These are phyloP conservation scores for Tolypocladium cylindrosporum DNA, from an alignment of 2,329 filamentous ascomycete species.

Conservation along the genomic window DNA sequence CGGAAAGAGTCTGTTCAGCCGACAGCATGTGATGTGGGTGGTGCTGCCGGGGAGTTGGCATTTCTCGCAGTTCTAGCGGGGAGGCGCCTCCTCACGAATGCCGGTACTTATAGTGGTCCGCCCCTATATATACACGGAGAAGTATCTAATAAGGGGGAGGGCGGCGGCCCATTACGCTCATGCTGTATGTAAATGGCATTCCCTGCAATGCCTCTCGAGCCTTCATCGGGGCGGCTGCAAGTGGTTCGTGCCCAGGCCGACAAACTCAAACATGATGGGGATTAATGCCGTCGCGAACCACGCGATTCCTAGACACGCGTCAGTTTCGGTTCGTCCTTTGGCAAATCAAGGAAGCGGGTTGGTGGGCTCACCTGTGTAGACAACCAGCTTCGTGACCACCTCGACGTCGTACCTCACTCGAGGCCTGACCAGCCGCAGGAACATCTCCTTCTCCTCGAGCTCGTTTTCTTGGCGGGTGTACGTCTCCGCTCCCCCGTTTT, in stretches of 20 bases:
- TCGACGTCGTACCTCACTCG: conserved; percentile 96
- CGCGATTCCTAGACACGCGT: conserved; percentile 53
- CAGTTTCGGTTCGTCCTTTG: conserved; percentile 4
- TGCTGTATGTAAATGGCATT: neutral
- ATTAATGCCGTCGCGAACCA: conserved; percentile 71
- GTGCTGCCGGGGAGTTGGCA: neutral
- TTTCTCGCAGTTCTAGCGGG: neutral
- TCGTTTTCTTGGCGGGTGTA: conserved; percentile 34
- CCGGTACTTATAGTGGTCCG: neutral
- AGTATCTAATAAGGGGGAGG: neutral
- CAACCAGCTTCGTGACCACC: conserved; percentile 90
- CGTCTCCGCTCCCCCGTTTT: conserved; percentile 22
- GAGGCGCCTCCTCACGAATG: neutral
- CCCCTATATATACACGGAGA: neutral
- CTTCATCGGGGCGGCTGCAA: conserved; percentile 11
- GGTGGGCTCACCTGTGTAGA: conserved; percentile 66
- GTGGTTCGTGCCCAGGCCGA: conserved; percentile 39
- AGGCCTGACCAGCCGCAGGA: conserved; percentile 72
- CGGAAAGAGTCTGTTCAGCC: neutral
- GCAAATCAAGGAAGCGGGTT: neutral
- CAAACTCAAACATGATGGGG: conserved; percentile 59
- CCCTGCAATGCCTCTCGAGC: neutral
- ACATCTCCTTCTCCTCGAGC: conserved; percentile 66
- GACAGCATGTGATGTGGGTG: too few relatives aligned
- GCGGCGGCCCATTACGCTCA: neutral